These are phyloP conservation scores for Populus ilicifolia DNA, from an alignment of 345 rosid genomes.

Conservation along the genomic window DNA sequence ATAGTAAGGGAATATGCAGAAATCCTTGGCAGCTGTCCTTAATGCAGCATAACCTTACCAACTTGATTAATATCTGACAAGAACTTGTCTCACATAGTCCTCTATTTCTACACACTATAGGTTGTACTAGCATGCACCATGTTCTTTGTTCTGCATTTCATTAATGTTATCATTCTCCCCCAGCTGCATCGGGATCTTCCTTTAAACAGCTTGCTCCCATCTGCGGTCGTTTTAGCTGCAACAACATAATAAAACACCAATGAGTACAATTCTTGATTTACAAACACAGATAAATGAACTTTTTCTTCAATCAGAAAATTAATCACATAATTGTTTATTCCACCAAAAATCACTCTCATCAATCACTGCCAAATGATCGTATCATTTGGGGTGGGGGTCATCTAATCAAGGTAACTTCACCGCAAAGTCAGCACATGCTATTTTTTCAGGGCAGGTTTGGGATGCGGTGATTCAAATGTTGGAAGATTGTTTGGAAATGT, in stretches of 20 bases:
- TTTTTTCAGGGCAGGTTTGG: too few relatives aligned
- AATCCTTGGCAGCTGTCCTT: neutral
- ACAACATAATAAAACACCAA: conserved; percentile 5
- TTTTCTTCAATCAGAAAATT: neutral
- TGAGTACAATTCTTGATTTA: neutral
- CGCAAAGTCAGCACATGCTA: too few relatives aligned
- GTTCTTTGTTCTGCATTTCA: neutral
- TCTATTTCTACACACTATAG: neutral
- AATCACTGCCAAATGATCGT: neutral
- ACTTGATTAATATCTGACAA: neutral
- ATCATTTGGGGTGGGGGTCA: neutral
- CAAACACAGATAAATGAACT: neutral
- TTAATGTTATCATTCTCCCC: conserved; percentile 9
- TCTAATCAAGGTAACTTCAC: neutral
- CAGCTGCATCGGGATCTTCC: conserved; percentile 10
- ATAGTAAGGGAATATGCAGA: neutral
- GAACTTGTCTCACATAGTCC: neutral
- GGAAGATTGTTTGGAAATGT: too few relatives aligned
- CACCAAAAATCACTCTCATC: neutral
- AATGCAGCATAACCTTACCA: neutral
- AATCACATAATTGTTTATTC: neutral
- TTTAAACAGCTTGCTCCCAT: conserved; percentile 19
- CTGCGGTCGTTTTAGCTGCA: conserved; percentile 29
- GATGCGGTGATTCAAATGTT: too few relatives aligned
- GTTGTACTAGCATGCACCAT: neutral